Evolutionary conservation across 495 filamentous ascomycete species (phyloP).

Genomic region (Daldinia vernicosa): DNA sequence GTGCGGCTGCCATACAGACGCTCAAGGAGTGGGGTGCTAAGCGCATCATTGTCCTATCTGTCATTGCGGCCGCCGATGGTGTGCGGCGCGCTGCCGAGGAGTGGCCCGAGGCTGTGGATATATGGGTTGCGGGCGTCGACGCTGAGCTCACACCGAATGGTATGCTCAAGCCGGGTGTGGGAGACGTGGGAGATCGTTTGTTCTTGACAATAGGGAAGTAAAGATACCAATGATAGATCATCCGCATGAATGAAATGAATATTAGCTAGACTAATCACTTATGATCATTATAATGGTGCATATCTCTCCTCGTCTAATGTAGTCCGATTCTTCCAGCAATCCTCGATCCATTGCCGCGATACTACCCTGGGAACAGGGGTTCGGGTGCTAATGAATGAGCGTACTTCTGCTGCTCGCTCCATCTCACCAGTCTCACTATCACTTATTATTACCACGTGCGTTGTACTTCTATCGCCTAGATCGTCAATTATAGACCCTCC

Average conservation of each 20-base stretch:
- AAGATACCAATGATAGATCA: constrained; percentile 16
- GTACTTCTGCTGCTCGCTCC: constrained; percentile 54
- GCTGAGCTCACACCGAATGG: constrained; percentile 72
- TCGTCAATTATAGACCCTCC: constrained; percentile 62
- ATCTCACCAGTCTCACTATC: constrained; percentile 44
- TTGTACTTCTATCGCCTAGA: constrained; percentile 61
- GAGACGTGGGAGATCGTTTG: constrained; percentile 91
- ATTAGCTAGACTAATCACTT: constrained; percentile 6
- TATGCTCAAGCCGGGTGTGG: constrained; percentile 91
- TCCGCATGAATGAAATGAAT: constrained; percentile 2
- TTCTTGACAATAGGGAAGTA: constrained; percentile 95
- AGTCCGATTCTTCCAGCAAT: constrained; percentile 82
- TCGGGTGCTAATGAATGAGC: constrained; percentile 53
- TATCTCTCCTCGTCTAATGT: constrained; percentile 81
- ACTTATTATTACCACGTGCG: constrained; percentile 70
- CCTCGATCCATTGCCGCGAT: constrained; percentile 73
- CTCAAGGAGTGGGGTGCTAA: constrained; percentile 89
- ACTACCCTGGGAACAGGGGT: constrained; percentile 75
- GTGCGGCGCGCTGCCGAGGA: constrained; percentile 72
- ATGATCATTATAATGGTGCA: constrained; percentile 42
- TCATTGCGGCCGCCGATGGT: constrained; percentile 75
- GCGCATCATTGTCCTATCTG: constrained; percentile 78
- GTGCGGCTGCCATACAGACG: constrained; percentile 87
- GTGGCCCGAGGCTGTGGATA: constrained; percentile 77
- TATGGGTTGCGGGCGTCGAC: constrained; percentile 88